phyloP scores from a whole-genome alignment of 1,284 basidiomycete species.

The Veloboletus limbatus region DNA sequence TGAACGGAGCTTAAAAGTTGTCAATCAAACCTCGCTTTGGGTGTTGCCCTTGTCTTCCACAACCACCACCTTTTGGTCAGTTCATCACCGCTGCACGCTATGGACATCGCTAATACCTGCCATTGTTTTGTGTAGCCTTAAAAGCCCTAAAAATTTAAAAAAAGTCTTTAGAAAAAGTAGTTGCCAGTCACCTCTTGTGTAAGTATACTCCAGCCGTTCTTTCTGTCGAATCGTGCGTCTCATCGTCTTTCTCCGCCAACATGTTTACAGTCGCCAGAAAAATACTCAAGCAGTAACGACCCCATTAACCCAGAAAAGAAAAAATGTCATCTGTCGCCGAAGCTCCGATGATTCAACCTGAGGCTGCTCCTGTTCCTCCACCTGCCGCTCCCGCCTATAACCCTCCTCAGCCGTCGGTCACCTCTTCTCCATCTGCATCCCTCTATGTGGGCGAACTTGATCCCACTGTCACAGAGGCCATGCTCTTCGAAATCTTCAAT shows the following conservation, averaged over 20 bases:
- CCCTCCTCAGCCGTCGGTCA: conserved; percentile 50
- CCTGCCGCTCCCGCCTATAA: conserved; percentile 50
- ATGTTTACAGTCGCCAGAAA: conserved; percentile 59
- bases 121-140: conserved; percentile 36
- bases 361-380: conserved; percentile 43
- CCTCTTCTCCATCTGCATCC: conserved; percentile 80
- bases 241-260: conserved; percentile 16
- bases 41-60: conserved; percentile 33
- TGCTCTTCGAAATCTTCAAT: conserved; percentile 99
- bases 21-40: conserved; percentile 27
- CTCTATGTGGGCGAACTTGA: conserved; percentile 99
- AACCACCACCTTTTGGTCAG: conserved; percentile 36
- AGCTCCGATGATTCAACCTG: conserved; percentile 38
- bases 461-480: conserved; percentile 96
- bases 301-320: conserved; percentile 47
- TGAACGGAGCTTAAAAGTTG: conserved; percentile 35
- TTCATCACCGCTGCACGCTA: conserved; percentile 7
- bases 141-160: conserved; percentile 47
- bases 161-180: conserved; percentile 60
- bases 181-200: conserved; percentile 74
- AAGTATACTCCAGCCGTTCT: conserved; percentile 30
- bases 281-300: conserved; percentile 87
- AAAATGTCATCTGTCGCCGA: conserved; percentile 61
- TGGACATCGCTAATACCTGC: conserved; percentile 20
- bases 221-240: conserved; percentile 16